phyloP scores from a whole-genome alignment of 495 filamentous ascomycete species.

The Podospora sp. region DNA sequence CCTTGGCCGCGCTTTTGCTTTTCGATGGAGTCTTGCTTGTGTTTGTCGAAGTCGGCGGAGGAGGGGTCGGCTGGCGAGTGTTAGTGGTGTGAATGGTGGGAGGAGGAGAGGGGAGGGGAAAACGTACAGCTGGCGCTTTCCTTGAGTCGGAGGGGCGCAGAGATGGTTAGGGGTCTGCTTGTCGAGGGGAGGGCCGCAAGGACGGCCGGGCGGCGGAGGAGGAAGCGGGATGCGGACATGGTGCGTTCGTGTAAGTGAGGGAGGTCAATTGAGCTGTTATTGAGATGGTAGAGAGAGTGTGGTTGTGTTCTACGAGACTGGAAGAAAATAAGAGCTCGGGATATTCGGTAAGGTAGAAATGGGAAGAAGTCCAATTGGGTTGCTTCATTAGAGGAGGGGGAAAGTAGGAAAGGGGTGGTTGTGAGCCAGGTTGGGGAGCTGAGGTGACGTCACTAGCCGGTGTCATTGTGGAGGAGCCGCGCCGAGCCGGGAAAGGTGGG shows the following conservation, averaged over 20 bases:
- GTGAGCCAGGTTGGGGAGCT: slow-evolving; percentile 5
- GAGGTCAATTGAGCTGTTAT: not conserved
- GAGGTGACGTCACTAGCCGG: not conserved
- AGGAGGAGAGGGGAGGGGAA: not conserved
- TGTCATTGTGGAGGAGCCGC: not conserved
- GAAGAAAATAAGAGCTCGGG: not conserved
- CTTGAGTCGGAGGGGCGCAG: slow-evolving; percentile 20
- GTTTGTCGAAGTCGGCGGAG: slow-evolving; percentile 57
- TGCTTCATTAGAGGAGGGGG: slow-evolving; percentile 1
- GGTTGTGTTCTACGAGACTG: not conserved
- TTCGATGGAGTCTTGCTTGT: slow-evolving; percentile 72
- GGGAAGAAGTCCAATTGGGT: not conserved
- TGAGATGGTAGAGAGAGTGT: not conserved
- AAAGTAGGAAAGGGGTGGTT: slow-evolving; percentile 1
- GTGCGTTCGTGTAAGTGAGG: not conserved
- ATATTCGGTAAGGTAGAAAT: not conserved
- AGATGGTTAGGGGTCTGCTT: slow-evolving; percentile 18
- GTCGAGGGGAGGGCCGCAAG: not conserved
- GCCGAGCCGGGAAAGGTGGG: not conserved
- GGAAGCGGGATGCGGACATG: not conserved
- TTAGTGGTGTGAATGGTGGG: not conserved
- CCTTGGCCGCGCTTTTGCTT: slow-evolving; percentile 74
- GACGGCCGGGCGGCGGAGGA: not conserved
- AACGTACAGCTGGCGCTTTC: slow-evolving; percentile 28
- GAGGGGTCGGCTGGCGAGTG: slow-evolving; percentile 32